Percentiles rank a stretch among this genome's conserved stretches.
phyloP scores from a whole-genome alignment of 352 stramenopile species.

The Pythium utonaiense region DNA sequence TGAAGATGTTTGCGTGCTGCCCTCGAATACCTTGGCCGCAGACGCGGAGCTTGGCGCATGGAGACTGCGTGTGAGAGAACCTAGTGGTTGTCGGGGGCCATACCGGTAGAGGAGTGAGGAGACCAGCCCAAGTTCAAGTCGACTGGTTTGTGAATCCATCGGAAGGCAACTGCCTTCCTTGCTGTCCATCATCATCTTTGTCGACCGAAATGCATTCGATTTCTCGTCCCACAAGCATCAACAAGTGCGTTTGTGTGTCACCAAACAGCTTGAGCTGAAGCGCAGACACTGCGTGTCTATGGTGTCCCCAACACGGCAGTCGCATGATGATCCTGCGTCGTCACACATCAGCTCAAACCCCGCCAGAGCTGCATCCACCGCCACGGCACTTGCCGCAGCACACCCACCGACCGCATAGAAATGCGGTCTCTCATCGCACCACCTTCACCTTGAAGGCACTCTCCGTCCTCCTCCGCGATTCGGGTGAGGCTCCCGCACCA shows the following conservation, averaged over 20 bases:
- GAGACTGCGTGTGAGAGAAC: too few relatives aligned
- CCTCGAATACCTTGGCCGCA: too few relatives aligned
- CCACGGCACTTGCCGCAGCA: too few relatives aligned
- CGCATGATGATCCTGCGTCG: background rate
- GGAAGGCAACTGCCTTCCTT: background rate
- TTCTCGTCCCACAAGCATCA: background rate
- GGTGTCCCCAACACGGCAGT: background rate
- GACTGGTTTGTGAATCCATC: conserved; percentile 3
- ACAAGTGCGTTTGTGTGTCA: background rate
- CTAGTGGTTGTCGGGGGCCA: too few relatives aligned
- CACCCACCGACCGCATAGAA: too few relatives aligned
- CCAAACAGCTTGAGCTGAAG: background rate
- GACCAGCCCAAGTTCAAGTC: background rate
- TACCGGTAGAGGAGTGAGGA: background rate
- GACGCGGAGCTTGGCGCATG: too few relatives aligned
- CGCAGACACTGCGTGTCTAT: background rate
- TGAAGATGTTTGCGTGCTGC: too few relatives aligned
- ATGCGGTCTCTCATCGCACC: too few relatives aligned
- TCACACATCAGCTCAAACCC: background rate
- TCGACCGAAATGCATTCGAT: background rate
- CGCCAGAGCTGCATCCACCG: too few relatives aligned
- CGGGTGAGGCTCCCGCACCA: conserved; percentile 4
- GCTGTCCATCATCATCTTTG: background rate
- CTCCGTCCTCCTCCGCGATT: too few relatives aligned
- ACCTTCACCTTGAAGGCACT: too few relatives aligned